Base-by-base conservation (phyloP, 2,329 filamentous ascomycete species). In the Cadophora sp. region DNA sequence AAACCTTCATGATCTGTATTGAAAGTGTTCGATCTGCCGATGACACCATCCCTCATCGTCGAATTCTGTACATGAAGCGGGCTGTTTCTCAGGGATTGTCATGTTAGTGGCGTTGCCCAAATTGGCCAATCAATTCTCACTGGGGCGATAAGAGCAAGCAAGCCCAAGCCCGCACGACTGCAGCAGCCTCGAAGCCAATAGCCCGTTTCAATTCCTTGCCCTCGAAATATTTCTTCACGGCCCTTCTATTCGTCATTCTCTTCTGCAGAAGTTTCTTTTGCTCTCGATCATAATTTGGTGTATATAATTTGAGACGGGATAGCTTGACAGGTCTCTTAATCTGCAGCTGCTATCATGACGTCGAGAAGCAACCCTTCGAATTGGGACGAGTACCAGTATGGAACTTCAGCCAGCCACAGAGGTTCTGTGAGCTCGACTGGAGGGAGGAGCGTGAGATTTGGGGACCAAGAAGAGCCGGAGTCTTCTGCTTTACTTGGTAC, bases 331-430 rank as follows among this genome's bases (percentile, higher is more conserved):
- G 22, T 48, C 27, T 22, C 2, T 62, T 29, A n/a, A 24, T 19
- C 31, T 37, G 53, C 55, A 37, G 59, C 58, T 27, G 34, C 24
- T 55, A 55, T 37, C 31, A 63, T 63, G 61, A 73, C 71, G 71
- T 65, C 69, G 19, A 67, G 74, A 46, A 77, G 75, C 51, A 71
- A 69, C 61, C 77, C 77, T 19, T 72, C 67, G 8, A 76, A 69
- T 48, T 78, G 74, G 69, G 74, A 77, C 53, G 76, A 78, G 37
- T 79, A 79, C 63, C 74, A 78, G 56, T 76, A 77, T 72, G 77
- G 77, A 0, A 75, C 75, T 12, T 65, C 56, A 16, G 64, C 61
- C n/a, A 72, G 74, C 9, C 73, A 73, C 50, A 69, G 76, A 71
- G 66, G 73, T 31, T 78, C 77, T 55, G 66, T 78, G 3, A 76